A percentile compares a stretch with the other conserved stretches of the same genome.
These are phyloP conservation scores for Penicillium sp. DNA, from an alignment of 2,329 filamentous ascomycete genomes.

Conservation along the genomic window DNA sequence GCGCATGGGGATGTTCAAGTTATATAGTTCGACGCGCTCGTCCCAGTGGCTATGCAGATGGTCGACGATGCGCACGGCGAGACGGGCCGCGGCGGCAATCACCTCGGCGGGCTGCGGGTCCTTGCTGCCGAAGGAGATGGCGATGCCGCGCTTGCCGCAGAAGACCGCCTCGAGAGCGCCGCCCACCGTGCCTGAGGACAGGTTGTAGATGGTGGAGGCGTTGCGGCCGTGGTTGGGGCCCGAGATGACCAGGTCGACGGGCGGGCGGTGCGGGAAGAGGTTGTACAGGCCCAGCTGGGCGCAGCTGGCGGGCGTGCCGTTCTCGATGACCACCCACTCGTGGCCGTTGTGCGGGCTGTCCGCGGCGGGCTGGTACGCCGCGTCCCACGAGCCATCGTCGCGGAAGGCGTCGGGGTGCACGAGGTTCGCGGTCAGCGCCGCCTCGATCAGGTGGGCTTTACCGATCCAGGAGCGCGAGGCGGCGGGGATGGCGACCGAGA, in stretches of 20 bases:
- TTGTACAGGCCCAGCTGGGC: conserved; percentile 75
- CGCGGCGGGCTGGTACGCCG: conserved; percentile 39
- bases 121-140: conserved; percentile 79
- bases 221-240: conserved; percentile 79
- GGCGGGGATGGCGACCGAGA: conserved; percentile 84
- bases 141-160: conserved; percentile 66
- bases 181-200: conserved; percentile 72
- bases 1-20: conserved; percentile 79
- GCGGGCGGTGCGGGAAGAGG: conserved; percentile 65
- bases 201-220: conserved; percentile 71
- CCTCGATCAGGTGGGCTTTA: conserved; percentile 90
- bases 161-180: conserved; percentile 71
- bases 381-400: conserved; percentile 55
- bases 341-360: conserved; percentile 42
- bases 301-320: conserved; percentile 73
- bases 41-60: conserved; percentile 70
- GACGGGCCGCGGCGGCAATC: conserved; percentile 68
- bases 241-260: conserved; percentile 69
- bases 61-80: conserved; percentile 71
- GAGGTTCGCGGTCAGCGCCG: conserved; percentile 74
- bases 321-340: conserved; percentile 69
- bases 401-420: conserved; percentile 61
- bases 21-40: conserved; percentile 71
- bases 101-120: conserved; percentile 72
- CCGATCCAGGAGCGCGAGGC: conserved; percentile 92